Evolutionary conservation across 73 alveolate genomes (phyloP).

Genomic region (Effrenium voratum): DNA sequence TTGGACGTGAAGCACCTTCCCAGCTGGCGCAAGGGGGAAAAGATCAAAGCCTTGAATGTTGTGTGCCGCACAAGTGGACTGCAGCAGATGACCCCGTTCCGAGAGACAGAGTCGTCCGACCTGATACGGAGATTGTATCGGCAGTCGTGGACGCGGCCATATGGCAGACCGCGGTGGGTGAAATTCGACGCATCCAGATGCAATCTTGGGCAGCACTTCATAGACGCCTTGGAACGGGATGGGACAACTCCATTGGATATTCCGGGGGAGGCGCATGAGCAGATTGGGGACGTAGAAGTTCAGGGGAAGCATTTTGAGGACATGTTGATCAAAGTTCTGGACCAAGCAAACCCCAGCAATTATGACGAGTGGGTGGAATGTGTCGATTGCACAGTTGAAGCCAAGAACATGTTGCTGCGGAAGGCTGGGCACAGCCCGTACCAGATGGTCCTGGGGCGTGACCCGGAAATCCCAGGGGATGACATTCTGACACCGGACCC

Average conservation of each 20-base stretch:
- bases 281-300: neutral
- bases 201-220: neutral
- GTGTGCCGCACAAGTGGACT: too few species aligned
- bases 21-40: too few species aligned
- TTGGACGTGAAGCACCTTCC: too few species aligned
- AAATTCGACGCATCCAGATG: neutral
- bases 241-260: neutral
- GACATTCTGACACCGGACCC: neutral
- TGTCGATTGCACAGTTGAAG: neutral
- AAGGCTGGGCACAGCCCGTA: neutral
- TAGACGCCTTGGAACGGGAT: neutral
- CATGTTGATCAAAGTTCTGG: neutral
- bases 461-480: slow-evolving; percentile 1
- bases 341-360: neutral
- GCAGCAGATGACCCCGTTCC: too few species aligned
- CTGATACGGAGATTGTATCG: too few species aligned
- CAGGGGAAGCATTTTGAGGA: neutral
- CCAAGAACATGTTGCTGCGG: neutral
- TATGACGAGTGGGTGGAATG: neutral
- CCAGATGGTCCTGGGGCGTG: neutral
- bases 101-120: too few species aligned
- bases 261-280: neutral
- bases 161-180: neutral
- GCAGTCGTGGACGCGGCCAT: neutral
- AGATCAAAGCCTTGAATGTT: too few species aligned